Percentiles rank a stretch among this genome's conserved stretches.
Conservation (phyloP, 805 yeast genomes). For the Starmerella lactis-condensi region DNA sequence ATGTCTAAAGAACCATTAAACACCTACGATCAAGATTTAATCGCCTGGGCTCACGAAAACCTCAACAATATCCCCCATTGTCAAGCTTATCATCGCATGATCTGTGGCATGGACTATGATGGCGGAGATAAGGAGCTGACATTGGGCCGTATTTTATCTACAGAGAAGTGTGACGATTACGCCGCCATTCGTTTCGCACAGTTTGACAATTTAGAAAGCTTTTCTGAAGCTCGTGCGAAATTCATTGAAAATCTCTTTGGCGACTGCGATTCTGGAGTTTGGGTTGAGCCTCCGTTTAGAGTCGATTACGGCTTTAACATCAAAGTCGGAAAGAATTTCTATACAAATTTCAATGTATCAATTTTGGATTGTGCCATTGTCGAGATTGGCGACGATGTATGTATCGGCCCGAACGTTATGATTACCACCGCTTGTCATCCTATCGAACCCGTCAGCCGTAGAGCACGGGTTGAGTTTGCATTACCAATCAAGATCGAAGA, state of each 20-base stretch:
- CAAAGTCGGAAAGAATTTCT: constrained; percentile 37
- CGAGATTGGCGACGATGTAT: constrained; percentile 39
- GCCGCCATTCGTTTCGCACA: constrained; percentile 18
- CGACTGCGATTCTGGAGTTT: constrained; percentile 24
- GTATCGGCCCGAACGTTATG: constrained; percentile 46
- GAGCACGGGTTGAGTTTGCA: constrained; percentile 37
- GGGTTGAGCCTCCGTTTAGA: constrained; percentile 39
- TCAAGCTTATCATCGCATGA: constrained; percentile 37
- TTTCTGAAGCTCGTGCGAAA: constrained; percentile 24
- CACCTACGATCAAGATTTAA: constrained; percentile 8
- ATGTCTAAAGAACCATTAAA: too few species aligned
- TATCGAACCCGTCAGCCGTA: constrained; percentile 26
- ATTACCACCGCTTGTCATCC: constrained; percentile 51
- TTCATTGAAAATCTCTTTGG: constrained; percentile 33
- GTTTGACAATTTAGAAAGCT: constrained; percentile 17
- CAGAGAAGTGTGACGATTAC: constrained; percentile 20
- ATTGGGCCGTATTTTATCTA: constrained; percentile 18
- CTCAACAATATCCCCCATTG: constrained; percentile 7
- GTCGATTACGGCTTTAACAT: constrained; percentile 54
- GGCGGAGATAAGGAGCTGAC: constrained; percentile 19
- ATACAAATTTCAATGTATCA: constrained; percentile 35
- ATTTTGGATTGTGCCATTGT: constrained; percentile 45
- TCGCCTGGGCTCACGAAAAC: constrained; percentile 10
- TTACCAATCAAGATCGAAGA: constrained; percentile 41
- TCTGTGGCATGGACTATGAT: constrained; percentile 33